Evolutionary conservation across 2,329 filamentous ascomycete genomes (phyloP), one percentile per base, ranked within the genome.

Genomic region (Scedosporium minutisporum): DNA sequence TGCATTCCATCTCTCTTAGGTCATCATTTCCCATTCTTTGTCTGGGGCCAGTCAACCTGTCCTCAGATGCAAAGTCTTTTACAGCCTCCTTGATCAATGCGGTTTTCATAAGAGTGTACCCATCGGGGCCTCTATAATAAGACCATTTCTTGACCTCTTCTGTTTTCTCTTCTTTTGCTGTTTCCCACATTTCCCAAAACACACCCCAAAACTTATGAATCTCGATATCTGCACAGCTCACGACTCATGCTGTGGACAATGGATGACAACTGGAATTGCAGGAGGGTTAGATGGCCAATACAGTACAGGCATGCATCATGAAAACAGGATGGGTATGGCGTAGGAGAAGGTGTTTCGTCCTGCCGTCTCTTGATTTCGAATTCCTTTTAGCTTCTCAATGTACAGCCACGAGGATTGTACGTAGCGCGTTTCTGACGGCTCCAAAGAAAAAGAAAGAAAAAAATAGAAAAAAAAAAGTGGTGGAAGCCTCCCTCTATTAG

Each of bases 1-100:
- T 33, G 95, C 96, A 65, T 99, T 99, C 83, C 95, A 97, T 76
- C 81, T 99, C 67, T 96, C 93, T 65, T 96, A 82, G 67, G 53
- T 10, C 16, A 41, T 14, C 18, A n/a, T 27, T 14, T 44, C 10
- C 42, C 33, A 9, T 23, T 33, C 16, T 23, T 14, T 58, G n/a
- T 65, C 62, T 65, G 48, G 60, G 58, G 57, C 38, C 53, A 63
- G 62, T 60, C 57, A 65, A 61, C 21, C 10, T n/a, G 23, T 57
- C n/a, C 14, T n/a, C 57, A 4, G 57, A 58, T n/a, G 16, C 23
- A 10, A n/a, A 27, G 12, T 38, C 12, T 38, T 58, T 58, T 18
- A 16, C n/a, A 5, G 23, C 57, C 29, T 38, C 38, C 16, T 25
- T 58, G n/a, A 41, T 41, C n/a, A 42, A n/a, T 53, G 18, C n/a